Base-by-base conservation (phyloP, 495 filamentous ascomycete genomes). In the Aspergillus incahuasiensis region DNA sequence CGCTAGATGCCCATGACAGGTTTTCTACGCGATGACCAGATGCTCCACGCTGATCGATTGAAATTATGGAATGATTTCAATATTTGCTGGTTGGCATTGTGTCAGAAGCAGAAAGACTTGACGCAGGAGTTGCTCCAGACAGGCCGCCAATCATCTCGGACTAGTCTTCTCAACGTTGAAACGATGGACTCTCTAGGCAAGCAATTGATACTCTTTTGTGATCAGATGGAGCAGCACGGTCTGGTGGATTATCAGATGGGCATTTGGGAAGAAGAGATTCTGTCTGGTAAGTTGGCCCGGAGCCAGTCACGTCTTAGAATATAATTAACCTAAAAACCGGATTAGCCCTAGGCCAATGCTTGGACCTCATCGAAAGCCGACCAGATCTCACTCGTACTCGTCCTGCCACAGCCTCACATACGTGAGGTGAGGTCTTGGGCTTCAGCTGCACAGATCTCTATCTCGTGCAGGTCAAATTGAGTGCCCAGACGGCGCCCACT, bases 161-260 rank as follows among this genome's bases (percentile, higher is more conserved):
- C 86, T 46, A 86, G 75, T 60, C 64, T 96, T 3, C 76, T 97
- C 55, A 75, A 75, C 42, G 73, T 79, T 61, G 87, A 89, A 6
- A 80, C 74, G 13, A 76, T 98, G 55, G 83, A 89, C 55, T 83
- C 81, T 55, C 86, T 97, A 82, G 91, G 89, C 45, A 83, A 86
- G 48, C 86, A 95, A 56, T 66, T 97, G 35, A 81, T 96, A 47
- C 79, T 83, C 48, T 74, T 94, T 18, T 94, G 92, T 66, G 92
- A 98, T 68, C 79, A 79, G 35, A 79, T 98, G 52, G 94, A 97
- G 65, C 82, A 85, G 52, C 84, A 95, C 61, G 94, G 94, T 15
- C 74, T 98, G 22, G 92, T 98, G 6, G 94, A 98, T 72, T 98
- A 97, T 68, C 87, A 97, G 63, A 94, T 96, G 74, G 94, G 94